phyloP scores from a whole-genome alignment of 441 rosid genomes.

The Bocquillonia castaneifolia region DNA sequence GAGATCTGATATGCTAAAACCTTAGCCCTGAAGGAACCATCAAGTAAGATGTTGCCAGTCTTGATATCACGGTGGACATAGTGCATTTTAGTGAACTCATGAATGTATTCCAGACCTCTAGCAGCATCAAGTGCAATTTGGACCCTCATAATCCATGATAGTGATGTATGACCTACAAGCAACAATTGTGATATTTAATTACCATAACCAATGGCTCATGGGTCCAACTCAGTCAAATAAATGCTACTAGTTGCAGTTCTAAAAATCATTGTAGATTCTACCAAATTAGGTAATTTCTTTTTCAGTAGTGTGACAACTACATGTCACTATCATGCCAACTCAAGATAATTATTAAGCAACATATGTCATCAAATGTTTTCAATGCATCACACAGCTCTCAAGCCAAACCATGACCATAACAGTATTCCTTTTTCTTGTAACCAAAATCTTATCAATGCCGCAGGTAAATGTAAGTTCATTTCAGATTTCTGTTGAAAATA shows the following conservation, averaged over 20 bases:
- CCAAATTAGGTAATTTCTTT: background rate
- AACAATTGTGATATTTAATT: constrained; percentile 13
- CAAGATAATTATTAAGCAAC: background rate
- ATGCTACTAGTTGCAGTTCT: background rate
- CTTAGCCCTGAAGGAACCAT: constrained; percentile 85
- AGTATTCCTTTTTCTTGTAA: background rate
- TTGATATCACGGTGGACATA: constrained; percentile 96
- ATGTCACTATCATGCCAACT: background rate
- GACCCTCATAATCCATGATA: constrained; percentile 90
- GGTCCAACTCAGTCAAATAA: background rate
- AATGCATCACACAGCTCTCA: background rate
- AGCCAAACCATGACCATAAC: background rate
- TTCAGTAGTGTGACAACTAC: background rate
- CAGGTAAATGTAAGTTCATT: background rate
- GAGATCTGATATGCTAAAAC: constrained; percentile 29
- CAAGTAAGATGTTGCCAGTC: constrained; percentile 88
- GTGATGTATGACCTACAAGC: constrained; percentile 67
- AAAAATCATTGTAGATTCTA: background rate
- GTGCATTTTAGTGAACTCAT: constrained; percentile 89
- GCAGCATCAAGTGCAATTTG: constrained; percentile 92
- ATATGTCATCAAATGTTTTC: background rate
- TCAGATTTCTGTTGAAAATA: background rate
- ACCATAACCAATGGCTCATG: constrained; percentile 7
- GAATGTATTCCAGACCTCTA: constrained; percentile 93
- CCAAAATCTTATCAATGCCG: background rate